Base-by-base conservation (phyloP, 2,329 filamentous ascomycete species). In the Geosmithia morbida region DNA sequence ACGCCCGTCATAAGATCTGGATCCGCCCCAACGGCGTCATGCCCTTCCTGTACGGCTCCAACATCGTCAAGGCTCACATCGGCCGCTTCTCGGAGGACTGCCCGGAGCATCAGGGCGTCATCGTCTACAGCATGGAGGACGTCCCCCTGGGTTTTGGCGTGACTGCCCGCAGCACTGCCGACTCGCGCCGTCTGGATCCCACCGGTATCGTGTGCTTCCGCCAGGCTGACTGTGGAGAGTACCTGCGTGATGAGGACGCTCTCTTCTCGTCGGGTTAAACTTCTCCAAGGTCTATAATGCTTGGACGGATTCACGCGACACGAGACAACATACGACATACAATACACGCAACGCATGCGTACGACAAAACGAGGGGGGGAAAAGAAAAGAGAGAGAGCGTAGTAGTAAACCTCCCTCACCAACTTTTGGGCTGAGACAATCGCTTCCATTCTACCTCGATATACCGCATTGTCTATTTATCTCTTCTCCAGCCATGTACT, bases 1-100 rank as follows among this genome's bases (percentile, higher is more conserved):
- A 96, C 64, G 90, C 90, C 43, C 75, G 92, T 50, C 94, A 95
- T 69, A 97, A 97, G 78, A 81, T 97, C 56, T 97, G 89, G 88
- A 83, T 98, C 55, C 94, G 94, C 67, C 77, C 82, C 50, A 97
- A 97, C 66, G 92, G 92, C 55, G 89, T 94, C 59, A 95, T 96
- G 88, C 90, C 92, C 1, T 97, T 94, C 64, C 69, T 98, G 44
- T 98, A 97, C 66, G 92, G 92, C 47, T 86, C 87, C 49, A 89
- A 97, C 64, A 74, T 94, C 46, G 79, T 94, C 55, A 76, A 76
- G 61, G 72, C 72, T 8, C 72, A 76, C 58, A 77, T 92, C 43
- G 49, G 49, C 18, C 47, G 49, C 16, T 52, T 37, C 48, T 52
- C 49, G 3, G 51, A 59, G 57, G 55, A 53, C 55, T 59, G 55